Evolutionary conservation across 2,329 filamentous ascomycete genomes (phyloP).

Genomic region (Xylariales sp.): DNA sequence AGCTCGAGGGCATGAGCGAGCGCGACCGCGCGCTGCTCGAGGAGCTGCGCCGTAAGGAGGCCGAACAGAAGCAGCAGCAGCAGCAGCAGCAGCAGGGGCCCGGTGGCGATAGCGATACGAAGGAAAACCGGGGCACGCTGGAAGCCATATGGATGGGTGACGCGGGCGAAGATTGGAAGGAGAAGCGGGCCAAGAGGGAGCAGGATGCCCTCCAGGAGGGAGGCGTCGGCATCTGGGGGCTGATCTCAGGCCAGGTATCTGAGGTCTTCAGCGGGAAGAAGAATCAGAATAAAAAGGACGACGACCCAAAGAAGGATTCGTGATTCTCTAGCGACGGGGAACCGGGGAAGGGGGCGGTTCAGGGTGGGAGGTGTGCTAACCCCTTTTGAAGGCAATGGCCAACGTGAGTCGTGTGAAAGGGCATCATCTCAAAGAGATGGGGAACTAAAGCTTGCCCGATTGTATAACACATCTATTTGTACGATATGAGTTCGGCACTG

Average conservation of each 20-base stretch:
- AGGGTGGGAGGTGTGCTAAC: not conserved
- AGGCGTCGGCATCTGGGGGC: constrained; percentile 50
- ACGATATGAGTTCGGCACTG: no score
- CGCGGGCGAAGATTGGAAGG: constrained; percentile 50
- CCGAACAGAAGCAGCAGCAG: no score
- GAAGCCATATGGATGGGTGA: constrained; percentile 55
- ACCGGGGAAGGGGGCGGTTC: no score
- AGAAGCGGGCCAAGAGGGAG: constrained; percentile 47
- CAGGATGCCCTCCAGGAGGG: constrained; percentile 46
- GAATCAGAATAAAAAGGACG: constrained; percentile 14
- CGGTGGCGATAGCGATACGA: constrained; percentile 1
- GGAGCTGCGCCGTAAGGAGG: constrained; percentile 16
- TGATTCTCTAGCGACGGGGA: not conserved
- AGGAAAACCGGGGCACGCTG: constrained; percentile 24
- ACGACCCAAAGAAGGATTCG: constrained; percentile 1
- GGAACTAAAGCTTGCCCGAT: no score
- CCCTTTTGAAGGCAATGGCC: not conserved
- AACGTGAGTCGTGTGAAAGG: not conserved
- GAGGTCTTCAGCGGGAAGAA: constrained; percentile 40
- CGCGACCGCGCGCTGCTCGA: constrained; percentile 23
- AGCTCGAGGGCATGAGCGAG: constrained; percentile 15
- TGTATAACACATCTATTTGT: no score
- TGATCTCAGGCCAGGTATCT: constrained; percentile 53
- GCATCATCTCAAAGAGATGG: not conserved
- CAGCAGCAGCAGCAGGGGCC: no score